Evolutionary conservation across 306 rosid genomes (phyloP).

Genomic region (Oxytropis ochrocephala): DNA sequence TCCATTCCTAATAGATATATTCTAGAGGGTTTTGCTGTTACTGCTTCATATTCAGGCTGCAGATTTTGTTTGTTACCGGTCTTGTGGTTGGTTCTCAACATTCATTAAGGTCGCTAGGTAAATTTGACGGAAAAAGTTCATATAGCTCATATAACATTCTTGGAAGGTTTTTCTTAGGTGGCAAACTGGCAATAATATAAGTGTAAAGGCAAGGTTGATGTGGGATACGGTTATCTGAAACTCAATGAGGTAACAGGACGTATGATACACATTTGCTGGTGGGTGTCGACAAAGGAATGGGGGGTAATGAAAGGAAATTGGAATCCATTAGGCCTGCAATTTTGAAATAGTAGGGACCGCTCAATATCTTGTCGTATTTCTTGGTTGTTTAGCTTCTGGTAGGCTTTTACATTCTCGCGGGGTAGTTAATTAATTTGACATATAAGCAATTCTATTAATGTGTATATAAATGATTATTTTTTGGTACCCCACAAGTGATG

Average conservation of each 20-base stretch:
- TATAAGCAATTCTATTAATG: conserved; percentile 21
- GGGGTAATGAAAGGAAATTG: conserved; percentile 13
- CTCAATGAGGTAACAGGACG: conserved; percentile 2
- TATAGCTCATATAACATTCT: not conserved
- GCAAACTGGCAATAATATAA: not conserved
- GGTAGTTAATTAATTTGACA: conserved; percentile 20
- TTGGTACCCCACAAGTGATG: conserved; percentile 9
- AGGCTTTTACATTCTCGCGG: conserved; percentile 6
- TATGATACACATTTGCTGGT: conserved; percentile 8
- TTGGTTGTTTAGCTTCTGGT: conserved; percentile 12
- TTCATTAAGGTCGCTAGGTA: not conserved
- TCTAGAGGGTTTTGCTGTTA: conserved; percentile 1
- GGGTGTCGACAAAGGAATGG: not conserved
- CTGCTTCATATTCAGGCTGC: conserved; percentile 10
- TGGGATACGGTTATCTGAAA: not conserved
- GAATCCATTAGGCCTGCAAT: conserved; percentile 22
- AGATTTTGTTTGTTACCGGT: not conserved
- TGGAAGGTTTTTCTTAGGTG: conserved; percentile 2
- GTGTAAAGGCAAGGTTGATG: not conserved
- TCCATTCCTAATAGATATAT: not conserved
- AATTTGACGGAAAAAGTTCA: not conserved
- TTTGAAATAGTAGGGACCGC: conserved; percentile 20
- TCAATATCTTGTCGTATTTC: conserved; percentile 10
- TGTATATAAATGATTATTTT: conserved; percentile 17
- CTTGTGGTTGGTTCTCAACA: not conserved